A percentile compares a stretch with the other conserved stretches of the same genome.
These are phyloP conservation scores for Colletotrichum cordylinicola DNA, from an alignment of 2,329 filamentous ascomycete species.

Conservation along the genomic window DNA sequence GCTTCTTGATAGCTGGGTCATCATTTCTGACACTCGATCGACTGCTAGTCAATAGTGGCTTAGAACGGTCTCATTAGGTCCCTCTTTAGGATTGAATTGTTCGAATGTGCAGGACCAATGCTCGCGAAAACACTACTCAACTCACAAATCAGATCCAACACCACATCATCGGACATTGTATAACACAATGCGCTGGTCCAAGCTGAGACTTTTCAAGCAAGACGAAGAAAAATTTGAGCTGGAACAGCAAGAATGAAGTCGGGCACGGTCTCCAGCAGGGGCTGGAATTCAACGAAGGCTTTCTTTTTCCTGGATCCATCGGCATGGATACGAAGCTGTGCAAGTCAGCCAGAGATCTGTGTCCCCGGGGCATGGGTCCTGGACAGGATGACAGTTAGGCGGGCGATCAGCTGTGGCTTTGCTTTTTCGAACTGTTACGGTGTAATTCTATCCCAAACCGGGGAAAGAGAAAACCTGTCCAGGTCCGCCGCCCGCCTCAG, in stretches of 20 bases:
- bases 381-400: not conserved
- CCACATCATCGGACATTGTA: not conserved
- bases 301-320: not conserved
- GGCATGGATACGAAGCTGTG: not conserved
- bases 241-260: not conserved
- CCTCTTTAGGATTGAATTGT: not conserved
- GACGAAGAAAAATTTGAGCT: not conserved
- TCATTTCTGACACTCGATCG: not conserved
- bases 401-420: not conserved
- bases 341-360: not conserved
- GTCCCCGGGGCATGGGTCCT: not conserved
- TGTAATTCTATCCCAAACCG: not conserved
- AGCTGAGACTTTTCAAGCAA: not conserved
- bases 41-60: not conserved
- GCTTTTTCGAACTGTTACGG: not conserved
- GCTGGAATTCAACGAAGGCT: not conserved
- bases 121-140: not conserved
- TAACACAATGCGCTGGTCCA: not conserved
- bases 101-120: not conserved
- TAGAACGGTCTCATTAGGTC: not conserved
- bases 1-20: not conserved
- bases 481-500: not conserved
- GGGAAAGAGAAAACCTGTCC: not conserved
- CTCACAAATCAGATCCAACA: not conserved
- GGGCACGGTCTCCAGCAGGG: not conserved